Conservation (phyloP, 2,329 filamentous ascomycete genomes). For the Fusarium chaquense region DNA sequence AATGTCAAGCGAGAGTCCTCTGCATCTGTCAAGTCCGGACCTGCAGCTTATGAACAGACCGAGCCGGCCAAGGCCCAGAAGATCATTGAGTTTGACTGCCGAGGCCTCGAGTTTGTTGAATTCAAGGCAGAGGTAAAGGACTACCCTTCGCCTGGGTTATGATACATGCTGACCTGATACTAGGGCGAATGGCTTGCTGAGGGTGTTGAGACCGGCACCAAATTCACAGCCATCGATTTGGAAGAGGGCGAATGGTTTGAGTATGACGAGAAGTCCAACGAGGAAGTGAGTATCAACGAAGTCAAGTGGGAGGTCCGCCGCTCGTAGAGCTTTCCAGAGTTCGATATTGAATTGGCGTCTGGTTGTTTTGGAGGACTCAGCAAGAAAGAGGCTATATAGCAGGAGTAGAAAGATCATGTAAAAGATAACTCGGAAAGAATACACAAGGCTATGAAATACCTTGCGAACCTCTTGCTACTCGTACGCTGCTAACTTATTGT, state of each 20-base stretch:
- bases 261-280: constrained; percentile 92
- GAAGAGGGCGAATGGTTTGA: constrained; percentile 96
- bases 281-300: constrained; percentile 93
- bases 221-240: constrained; percentile 85
- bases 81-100: constrained; percentile 91
- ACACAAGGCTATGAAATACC: neutral
- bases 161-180: constrained; percentile 6
- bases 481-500: neutral
- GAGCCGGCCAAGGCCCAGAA: constrained; percentile 82
- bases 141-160: accelerated
- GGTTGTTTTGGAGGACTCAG: neutral
- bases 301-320: constrained; percentile 87
- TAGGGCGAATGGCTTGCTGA: constrained; percentile 92
- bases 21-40: constrained; percentile 82
- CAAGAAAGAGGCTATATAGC: neutral
- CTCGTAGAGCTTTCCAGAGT: constrained; percentile 59
- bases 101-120: constrained; percentile 90
- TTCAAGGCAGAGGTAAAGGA: constrained; percentile 84
- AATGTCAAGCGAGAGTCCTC: constrained; percentile 79
- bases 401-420: neutral
- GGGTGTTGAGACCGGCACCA: constrained; percentile 81
- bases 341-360: neutral
- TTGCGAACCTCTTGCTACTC: neutral
- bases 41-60: constrained; percentile 75
- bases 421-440: neutral